Evolutionary conservation across 345 rosid genomes (phyloP).

Genomic region (Salix koriyanagi): DNA sequence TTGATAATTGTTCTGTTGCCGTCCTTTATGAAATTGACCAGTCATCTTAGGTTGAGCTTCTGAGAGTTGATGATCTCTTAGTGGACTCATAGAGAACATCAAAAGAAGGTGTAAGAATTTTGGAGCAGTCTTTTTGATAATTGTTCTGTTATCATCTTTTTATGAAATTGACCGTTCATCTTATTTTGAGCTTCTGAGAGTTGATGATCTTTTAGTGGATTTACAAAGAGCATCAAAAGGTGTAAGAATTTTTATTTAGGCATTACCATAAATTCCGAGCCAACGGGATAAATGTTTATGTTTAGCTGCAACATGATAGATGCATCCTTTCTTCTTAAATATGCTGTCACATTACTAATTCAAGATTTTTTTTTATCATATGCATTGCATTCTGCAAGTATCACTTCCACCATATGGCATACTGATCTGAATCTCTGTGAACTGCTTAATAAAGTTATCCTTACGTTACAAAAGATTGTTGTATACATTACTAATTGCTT

Average conservation of each 20-base stretch:
- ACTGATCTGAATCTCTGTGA: neutral
- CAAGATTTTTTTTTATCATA: neutral
- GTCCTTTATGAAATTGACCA: neutral
- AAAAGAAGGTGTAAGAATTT: neutral
- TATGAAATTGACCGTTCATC: neutral
- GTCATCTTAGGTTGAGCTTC: neutral
- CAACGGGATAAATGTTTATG: neutral
- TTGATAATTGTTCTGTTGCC: neutral
- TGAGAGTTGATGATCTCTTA: neutral
- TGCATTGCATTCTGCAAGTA: neutral
- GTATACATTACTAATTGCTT: neutral
- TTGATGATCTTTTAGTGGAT: neutral
- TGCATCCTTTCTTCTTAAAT: neutral
- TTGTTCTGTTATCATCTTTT: neutral
- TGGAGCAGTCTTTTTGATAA: neutral
- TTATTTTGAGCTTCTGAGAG: neutral
- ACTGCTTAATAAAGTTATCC: neutral
- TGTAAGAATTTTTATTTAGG: neutral
- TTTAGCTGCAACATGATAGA: neutral
- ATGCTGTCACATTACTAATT: neutral
- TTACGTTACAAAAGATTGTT: neutral
- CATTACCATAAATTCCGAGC: neutral
- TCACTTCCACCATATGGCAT: neutral
- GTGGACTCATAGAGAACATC: neutral
- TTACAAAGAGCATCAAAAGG: neutral